Evolutionary conservation across 2,329 filamentous ascomycete genomes (phyloP).

Genomic region (Lasiodiplodia citricola): DNA sequence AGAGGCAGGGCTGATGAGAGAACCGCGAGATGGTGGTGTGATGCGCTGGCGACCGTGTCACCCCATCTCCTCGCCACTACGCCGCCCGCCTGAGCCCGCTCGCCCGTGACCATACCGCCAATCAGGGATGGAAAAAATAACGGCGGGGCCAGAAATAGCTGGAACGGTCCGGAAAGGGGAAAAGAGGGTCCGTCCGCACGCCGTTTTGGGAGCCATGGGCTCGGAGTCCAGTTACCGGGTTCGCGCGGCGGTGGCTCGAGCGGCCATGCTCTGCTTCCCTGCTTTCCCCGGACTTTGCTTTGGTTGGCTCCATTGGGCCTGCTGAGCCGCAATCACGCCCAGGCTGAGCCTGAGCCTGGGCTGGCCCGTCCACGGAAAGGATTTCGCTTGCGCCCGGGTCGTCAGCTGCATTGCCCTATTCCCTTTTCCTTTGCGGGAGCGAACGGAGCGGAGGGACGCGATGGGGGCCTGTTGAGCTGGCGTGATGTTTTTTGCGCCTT

Average conservation of each 20-base stretch:
- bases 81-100: background rate
- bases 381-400: background rate
- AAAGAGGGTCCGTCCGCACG: background rate
- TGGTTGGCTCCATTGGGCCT: background rate
- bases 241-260: background rate
- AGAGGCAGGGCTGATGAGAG: background rate
- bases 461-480: slow-evolving; percentile 3
- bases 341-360: background rate
- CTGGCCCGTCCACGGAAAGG: background rate
- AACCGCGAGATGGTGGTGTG: slow-evolving; percentile 18
- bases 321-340: slow-evolving; percentile 11
- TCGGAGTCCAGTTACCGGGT: background rate
- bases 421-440: background rate
- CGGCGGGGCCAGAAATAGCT: background rate
- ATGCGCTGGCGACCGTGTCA: slow-evolving; percentile 4
- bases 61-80: slow-evolving; percentile 21
- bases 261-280: background rate
- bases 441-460: slow-evolving; percentile 16
- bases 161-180: background rate
- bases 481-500: slow-evolving; percentile 10
- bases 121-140: background rate
- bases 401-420: background rate
- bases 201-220: background rate
- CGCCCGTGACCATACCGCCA: background rate
- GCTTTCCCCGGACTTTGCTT: slow-evolving; percentile 15